Evolutionary conservation across 306 rosid genomes (phyloP).

Genomic region (Canavalia ensiformis): DNA sequence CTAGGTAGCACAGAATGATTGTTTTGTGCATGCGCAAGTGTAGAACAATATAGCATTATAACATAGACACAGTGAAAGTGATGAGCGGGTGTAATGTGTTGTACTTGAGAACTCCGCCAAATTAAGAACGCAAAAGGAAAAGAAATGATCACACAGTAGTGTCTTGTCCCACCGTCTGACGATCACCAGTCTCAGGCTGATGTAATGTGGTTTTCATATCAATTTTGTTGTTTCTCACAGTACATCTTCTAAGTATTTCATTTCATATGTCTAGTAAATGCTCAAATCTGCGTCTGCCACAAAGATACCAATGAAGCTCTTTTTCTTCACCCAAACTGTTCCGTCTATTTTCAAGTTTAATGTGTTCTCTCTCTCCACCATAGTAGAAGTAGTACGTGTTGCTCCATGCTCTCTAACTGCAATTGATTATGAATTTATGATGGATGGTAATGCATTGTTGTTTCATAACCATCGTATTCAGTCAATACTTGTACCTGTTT

Average conservation of each 20-base stretch:
- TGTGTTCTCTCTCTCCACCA: background rate
- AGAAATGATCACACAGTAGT: constrained; percentile 50
- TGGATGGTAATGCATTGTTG: too few relatives aligned
- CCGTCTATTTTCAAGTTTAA: constrained; percentile 25
- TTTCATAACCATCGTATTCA: too few relatives aligned
- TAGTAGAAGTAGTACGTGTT: too few relatives aligned
- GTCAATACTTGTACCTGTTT: too few relatives aligned
- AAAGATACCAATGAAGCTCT: background rate
- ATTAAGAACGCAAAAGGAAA: constrained; percentile 33
- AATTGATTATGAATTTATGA: too few relatives aligned
- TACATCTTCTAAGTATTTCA: constrained; percentile 15
- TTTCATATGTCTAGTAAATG: constrained; percentile 12
- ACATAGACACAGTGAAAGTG: constrained; percentile 41
- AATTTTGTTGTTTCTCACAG: constrained; percentile 28
- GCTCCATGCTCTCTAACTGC: too few relatives aligned
- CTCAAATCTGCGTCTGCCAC: background rate
- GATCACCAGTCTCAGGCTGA: constrained; percentile 46
- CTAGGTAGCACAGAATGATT: constrained; percentile 57
- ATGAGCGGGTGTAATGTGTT: constrained; percentile 32
- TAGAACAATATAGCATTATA: constrained; percentile 53
- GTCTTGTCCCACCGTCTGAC: constrained; percentile 52
- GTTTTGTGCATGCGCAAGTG: constrained; percentile 64
- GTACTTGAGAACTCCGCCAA: constrained; percentile 47
- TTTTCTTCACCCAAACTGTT: constrained; percentile 15
- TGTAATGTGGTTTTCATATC: constrained; percentile 29